phyloP scores from a whole-genome alignment of 2,329 filamentous ascomycete genomes.

The Chaetomium strumarium region DNA sequence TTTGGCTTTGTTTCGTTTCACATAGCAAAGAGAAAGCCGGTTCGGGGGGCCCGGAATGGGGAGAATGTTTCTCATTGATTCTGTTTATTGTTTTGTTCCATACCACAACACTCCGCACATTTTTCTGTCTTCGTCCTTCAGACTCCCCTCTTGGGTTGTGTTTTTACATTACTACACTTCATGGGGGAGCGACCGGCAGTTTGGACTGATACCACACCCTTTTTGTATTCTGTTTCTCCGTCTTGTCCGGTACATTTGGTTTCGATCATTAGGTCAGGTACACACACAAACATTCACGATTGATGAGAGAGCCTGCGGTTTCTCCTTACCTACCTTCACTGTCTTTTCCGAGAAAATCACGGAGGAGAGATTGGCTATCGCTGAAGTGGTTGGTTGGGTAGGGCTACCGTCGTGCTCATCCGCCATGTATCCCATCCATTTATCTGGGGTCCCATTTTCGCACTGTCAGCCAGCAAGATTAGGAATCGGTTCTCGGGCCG shows the following conservation, averaged over 20 bases:
- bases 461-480: no score
- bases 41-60: background rate
- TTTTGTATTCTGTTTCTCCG: background rate
- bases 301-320: background rate
- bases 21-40: background rate
- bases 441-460: no score
- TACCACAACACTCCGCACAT: background rate
- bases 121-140: background rate
- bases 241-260: background rate
- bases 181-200: background rate
- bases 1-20: conserved; percentile 11
- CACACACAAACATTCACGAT: background rate
- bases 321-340: background rate
- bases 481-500: no score
- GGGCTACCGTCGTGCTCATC: no score
- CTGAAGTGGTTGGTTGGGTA: no score
- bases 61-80: background rate
- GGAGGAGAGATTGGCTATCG: background rate
- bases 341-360: background rate
- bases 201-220: background rate
- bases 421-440: no score
- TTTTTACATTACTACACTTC: background rate
- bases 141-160: background rate
- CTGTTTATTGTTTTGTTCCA: background rate
- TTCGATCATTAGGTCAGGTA: background rate